A percentile compares a stretch with the other conserved stretches of the same genome.
These are phyloP conservation scores for Rhodotorula graminis DNA, from an alignment of 768 basidiomycete genomes.

Conservation along the genomic window DNA sequence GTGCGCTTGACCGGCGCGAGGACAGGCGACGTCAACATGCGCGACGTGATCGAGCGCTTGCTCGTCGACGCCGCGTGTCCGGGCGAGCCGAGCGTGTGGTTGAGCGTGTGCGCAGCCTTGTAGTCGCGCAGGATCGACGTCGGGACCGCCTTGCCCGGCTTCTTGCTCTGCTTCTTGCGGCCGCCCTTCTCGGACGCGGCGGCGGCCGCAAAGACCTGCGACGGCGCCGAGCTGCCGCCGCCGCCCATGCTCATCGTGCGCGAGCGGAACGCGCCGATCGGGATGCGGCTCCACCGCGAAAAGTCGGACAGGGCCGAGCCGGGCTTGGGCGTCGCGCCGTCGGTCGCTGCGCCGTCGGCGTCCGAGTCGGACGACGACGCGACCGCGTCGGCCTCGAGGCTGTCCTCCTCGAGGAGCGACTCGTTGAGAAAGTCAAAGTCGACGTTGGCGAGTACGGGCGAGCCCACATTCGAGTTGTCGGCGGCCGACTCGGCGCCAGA, in stretches of 20 bases:
- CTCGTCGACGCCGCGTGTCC: background rate
- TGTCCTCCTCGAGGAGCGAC: conserved; percentile 17
- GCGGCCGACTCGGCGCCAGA: conserved; percentile 31
- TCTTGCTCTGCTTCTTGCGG: background rate
- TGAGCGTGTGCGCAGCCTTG: conserved; percentile 18
- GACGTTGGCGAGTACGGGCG: conserved; percentile 27
- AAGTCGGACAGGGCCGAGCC: conserved; percentile 32
- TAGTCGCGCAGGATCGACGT: conserved; percentile 24
- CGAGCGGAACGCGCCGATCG: conserved; percentile 42
- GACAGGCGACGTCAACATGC: conserved; percentile 32
- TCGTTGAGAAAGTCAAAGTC: conserved; percentile 32
- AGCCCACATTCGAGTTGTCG: conserved; percentile 21
- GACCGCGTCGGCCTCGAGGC: conserved; percentile 2
- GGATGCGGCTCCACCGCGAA: conserved; percentile 40
- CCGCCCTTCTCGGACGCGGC: conserved; percentile 13
- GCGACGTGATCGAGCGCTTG: conserved; percentile 14
- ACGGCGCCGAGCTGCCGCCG: conserved; percentile 3
- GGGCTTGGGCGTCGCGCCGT: conserved; percentile 10
- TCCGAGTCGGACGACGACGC: conserved; percentile 31
- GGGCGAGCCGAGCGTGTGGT: conserved; percentile 23
- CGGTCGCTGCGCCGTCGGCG: conserved; percentile 10
- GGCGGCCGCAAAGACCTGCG: conserved; percentile 24
- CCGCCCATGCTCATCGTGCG: conserved; percentile 22
- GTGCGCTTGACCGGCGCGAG: conserved; percentile 9
- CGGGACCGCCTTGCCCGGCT: background rate